A percentile compares a stretch with the other conserved stretches of the same genome.
Conservation (phyloP, 371 early-diverging fungal genomes). For the Mortierella sp. region DNA sequence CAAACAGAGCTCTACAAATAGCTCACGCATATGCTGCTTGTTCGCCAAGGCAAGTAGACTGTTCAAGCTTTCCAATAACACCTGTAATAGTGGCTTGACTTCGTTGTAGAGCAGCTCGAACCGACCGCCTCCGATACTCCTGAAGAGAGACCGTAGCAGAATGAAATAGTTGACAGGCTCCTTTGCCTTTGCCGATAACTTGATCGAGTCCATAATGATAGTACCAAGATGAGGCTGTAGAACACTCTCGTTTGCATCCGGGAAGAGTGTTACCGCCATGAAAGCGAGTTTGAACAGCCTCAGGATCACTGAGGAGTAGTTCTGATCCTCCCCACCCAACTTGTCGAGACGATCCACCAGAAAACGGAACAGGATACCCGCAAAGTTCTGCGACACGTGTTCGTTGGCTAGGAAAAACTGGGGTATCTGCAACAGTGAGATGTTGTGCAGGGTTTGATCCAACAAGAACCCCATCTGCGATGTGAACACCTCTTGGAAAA, state of each 20-base stretch:
- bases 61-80: constrained; percentile 91
- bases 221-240: constrained; percentile 90
- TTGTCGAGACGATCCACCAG: constrained; percentile 86
- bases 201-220: constrained; percentile 91
- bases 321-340: constrained; percentile 81
- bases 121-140: constrained; percentile 78
- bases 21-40: constrained; percentile 86
- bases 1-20: constrained; percentile 90
- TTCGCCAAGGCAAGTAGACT: constrained; percentile 82
- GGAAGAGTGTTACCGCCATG: constrained; percentile 93
- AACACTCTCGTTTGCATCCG: constrained; percentile 90
- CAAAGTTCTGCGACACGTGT: constrained; percentile 80
- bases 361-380: constrained; percentile 80
- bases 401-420: constrained; percentile 91
- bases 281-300: constrained; percentile 94
- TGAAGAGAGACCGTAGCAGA: constrained; percentile 91
- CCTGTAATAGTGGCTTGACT: constrained; percentile 91
- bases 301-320: constrained; percentile 84
- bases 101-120: constrained; percentile 83
- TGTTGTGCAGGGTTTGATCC: constrained; percentile 83
- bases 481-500: constrained; percentile 95
- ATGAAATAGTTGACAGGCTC: constrained; percentile 93
- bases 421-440: constrained; percentile 84
- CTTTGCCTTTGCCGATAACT: constrained; percentile 82
- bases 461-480: constrained; percentile 90